Evolutionary conservation across 2,329 filamentous ascomycete genomes (phyloP).

Genomic region (Venturia effusa): DNA sequence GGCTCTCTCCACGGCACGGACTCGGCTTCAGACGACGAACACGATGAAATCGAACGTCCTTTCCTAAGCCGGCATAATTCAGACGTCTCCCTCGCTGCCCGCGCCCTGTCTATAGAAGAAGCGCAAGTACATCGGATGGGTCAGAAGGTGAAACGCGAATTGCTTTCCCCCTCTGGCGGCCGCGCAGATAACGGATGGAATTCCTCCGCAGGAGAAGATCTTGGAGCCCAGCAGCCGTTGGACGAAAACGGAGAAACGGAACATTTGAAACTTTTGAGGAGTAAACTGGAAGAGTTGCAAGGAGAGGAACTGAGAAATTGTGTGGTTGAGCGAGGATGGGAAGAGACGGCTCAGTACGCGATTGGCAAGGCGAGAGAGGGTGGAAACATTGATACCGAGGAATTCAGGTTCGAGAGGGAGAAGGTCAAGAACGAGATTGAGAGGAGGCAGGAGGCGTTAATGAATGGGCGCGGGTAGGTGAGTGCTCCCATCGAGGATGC

Average conservation of each 20-base stretch:
- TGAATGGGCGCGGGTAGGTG: not conserved
- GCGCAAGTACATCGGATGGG: slow-evolving; percentile 59
- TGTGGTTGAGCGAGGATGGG: slow-evolving; percentile 21
- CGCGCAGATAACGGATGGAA: slow-evolving; percentile 5
- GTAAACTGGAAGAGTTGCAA: slow-evolving; percentile 52
- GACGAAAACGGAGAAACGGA: slow-evolving; percentile 28
- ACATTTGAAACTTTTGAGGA: slow-evolving; percentile 45
- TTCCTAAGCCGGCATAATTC: slow-evolving; percentile 45
- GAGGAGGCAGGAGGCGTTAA: not conserved
- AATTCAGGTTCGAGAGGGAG: slow-evolving; percentile 12
- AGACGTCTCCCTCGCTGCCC: slow-evolving; percentile 57
- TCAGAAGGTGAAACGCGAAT: slow-evolving; percentile 53
- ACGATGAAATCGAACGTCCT: not conserved
- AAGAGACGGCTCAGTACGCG: slow-evolving; percentile 8
- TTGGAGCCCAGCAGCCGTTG: slow-evolving; percentile 24
- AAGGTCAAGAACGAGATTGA: not conserved
- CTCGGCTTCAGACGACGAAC: slow-evolving; percentile 18
- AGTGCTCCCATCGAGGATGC: too few species aligned
- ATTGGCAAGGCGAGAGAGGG: not conserved
- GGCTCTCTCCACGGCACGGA: slow-evolving; percentile 16
- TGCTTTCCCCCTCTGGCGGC: slow-evolving; percentile 35
- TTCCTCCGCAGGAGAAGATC: slow-evolving; percentile 17
- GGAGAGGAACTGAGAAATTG: slow-evolving; percentile 46
- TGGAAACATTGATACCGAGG: slow-evolving; percentile 19
- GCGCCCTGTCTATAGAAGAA: slow-evolving; percentile 56